Conservation (phyloP, 2,329 filamentous ascomycete species). For the Talaromyces sp. region DNA sequence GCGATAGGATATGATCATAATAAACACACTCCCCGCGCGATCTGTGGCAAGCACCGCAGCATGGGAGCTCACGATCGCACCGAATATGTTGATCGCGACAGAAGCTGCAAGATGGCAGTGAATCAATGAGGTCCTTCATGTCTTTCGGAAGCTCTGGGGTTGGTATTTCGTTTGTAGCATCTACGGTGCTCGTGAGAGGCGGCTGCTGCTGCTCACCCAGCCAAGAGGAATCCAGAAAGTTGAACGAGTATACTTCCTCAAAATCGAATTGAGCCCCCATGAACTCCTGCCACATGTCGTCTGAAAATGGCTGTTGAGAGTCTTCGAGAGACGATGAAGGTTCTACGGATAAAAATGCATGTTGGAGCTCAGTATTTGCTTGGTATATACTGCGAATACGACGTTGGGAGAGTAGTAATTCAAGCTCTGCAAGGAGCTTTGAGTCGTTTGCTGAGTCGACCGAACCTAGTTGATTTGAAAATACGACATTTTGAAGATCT, state of each 20-base stretch:
- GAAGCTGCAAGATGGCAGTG: constrained; percentile 5
- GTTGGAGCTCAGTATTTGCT: background rate
- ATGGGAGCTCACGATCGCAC: constrained; percentile 3
- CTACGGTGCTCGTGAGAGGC: background rate
- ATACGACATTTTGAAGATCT: constrained; percentile 4
- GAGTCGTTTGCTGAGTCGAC: constrained; percentile 1
- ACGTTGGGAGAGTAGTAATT: constrained; percentile 4
- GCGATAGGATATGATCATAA: constrained; percentile 4
- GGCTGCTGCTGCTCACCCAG: background rate
- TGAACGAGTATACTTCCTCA: constrained; percentile 2
- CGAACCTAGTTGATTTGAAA: background rate
- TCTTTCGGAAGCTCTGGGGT: constrained; percentile 3
- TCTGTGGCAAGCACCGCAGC: constrained; percentile 1
- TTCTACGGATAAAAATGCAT: constrained; percentile 1
- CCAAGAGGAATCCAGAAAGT: constrained; percentile 3
- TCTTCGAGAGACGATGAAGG: constrained; percentile 1
- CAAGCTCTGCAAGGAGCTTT: constrained; percentile 2
- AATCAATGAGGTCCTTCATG: constrained; percentile 1
- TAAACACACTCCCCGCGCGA: constrained; percentile 4
- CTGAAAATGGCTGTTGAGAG: constrained; percentile 1
- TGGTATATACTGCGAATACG: constrained; percentile 5
- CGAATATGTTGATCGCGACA: constrained; percentile 4
- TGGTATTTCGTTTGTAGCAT: constrained; percentile 1
- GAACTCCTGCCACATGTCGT: constrained; percentile 1
- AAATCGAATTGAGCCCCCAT: constrained; percentile 3